phyloP scores from a whole-genome alignment of 306 rosid genomes.

The Vachellia pachyceras region DNA sequence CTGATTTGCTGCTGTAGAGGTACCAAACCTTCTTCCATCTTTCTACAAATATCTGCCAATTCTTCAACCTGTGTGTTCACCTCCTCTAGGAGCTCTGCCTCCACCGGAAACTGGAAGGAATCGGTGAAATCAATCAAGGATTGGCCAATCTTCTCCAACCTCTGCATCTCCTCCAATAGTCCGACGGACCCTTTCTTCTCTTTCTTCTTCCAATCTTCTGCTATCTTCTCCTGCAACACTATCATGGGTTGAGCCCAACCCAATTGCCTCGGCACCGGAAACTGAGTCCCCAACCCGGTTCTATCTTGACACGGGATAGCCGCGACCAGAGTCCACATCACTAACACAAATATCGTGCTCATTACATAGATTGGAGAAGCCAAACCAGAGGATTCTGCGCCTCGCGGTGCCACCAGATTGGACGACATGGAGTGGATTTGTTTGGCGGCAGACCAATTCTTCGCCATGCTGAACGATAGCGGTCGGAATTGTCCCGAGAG shows the following conservation, averaged over 20 bases:
- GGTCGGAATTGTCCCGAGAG: slow-evolving; percentile 52
- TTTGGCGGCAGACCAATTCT: slow-evolving; percentile 87
- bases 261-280: slow-evolving; percentile 59
- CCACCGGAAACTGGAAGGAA: slow-evolving; percentile 65
- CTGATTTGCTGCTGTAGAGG: slow-evolving; percentile 91
- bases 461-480: slow-evolving; percentile 69
- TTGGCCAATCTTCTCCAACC: slow-evolving; percentile 72
- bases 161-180: slow-evolving; percentile 81
- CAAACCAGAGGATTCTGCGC: slow-evolving; percentile 61
- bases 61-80: slow-evolving; percentile 67
- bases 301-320: slow-evolving; percentile 93
- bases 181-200: slow-evolving; percentile 86
- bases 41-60: slow-evolving; percentile 68
- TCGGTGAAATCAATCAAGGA: slow-evolving; percentile 70
- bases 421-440: slow-evolving; percentile 79
- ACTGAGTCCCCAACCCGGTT: slow-evolving; percentile 63
- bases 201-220: slow-evolving; percentile 94
- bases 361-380: slow-evolving; percentile 70
- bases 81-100: slow-evolving; percentile 60
- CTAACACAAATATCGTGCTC: slow-evolving; percentile 61
- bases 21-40: slow-evolving; percentile 85
- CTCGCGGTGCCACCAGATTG: slow-evolving; percentile 74
- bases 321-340: slow-evolving; percentile 87
- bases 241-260: slow-evolving; percentile 81
- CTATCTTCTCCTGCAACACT: slow-evolving; percentile 78